These are phyloP conservation scores for Macadamia tetraphylla DNA, from an alignment of 164 flowering plant species.

Conservation along the genomic window DNA sequence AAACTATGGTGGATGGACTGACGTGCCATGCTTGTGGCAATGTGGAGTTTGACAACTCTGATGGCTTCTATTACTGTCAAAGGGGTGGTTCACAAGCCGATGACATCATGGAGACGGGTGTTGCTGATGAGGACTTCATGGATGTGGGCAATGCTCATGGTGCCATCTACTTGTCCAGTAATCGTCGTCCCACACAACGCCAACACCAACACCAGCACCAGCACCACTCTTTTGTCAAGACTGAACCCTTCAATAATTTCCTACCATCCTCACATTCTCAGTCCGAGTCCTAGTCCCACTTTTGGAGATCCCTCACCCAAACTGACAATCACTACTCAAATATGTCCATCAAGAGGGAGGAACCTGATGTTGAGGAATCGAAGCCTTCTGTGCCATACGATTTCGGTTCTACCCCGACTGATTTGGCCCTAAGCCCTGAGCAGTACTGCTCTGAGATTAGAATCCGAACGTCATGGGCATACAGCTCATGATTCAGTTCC, in stretches of 20 bases:
- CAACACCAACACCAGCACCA: too few relatives aligned
- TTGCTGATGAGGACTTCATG: slow-evolving; percentile 45
- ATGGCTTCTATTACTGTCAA: slow-evolving; percentile 56
- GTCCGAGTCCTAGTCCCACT: too few relatives aligned
- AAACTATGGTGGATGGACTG: slow-evolving; percentile 1
- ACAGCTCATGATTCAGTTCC: slow-evolving; percentile 67
- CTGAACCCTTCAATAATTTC: too few relatives aligned
- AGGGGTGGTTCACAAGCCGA: slow-evolving; percentile 53
- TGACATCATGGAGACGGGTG: slow-evolving; percentile 47
- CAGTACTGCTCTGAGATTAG: slow-evolving; percentile 42
- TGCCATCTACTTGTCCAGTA: slow-evolving; percentile 28
- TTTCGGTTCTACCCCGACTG: slow-evolving; percentile 24
- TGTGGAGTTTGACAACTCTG: slow-evolving; percentile 32
- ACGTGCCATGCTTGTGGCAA: slow-evolving; percentile 43
- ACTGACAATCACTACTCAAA: too few relatives aligned
- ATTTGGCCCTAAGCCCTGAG: slow-evolving; percentile 14
- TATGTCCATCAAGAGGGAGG: slow-evolving; percentile 16
- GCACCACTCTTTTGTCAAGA: slow-evolving; percentile 12
- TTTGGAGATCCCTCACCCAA: too few relatives aligned
- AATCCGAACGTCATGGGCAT: slow-evolving; percentile 61
- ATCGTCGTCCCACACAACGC: slow-evolving; percentile 13
- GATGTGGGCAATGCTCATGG: slow-evolving; percentile 15
- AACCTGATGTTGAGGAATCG: background rate
- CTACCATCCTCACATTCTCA: too few relatives aligned
- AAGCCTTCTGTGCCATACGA: slow-evolving; percentile 47